Base-by-base conservation (phyloP, 345 rosid genomes). In the Citrus mangshanensis region DNA sequence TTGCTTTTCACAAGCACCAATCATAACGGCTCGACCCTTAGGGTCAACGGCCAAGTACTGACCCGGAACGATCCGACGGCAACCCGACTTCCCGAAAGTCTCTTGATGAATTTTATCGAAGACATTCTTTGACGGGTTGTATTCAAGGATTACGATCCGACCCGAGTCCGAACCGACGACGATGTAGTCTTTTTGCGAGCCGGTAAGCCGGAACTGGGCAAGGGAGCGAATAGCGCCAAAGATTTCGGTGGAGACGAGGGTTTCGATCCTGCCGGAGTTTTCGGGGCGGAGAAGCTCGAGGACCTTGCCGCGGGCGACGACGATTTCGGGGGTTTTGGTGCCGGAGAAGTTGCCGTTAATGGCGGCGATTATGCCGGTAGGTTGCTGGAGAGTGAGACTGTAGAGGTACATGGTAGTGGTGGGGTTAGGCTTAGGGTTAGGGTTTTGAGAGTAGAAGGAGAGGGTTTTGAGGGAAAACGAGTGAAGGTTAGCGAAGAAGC, bases 121-220 rank as follows among this genome's bases (percentile, higher is more conserved):
- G 59, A 90, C 88, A 81, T 96, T 96, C 80, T 87, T 90, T 82
- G 92, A 97, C 81, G 89, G 93, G 51, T 93, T 96, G 81, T 91
- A 96, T 40, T 96, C 99, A 9, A 96, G 79, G 10, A 96, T 96
- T 4, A 96, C 98, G 49, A 96, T 94, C 74, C 99, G 87, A 46
- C 99, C 99, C 12, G 99, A 96, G 84, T 96, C 99, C 2, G 98
- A 96, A n/a, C 99, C 98, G 2, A 94, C 97, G 3, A 93, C 98
- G 25, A 96, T 86, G 68, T 94, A 96, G 78, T 96, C 99, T 78
- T 96, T 96, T 51, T 88, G 92, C 21, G 95, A 86, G 35, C 99
- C 99, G 6, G 98, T 96, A n/a, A 96, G 86, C 32, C 99, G 85
- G 80, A 96, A 95, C 81, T 90, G 98, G 74, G 96, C 97, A 66